phyloP scores from a whole-genome alignment of 345 rosid species.

The Salix arbutifolia region DNA sequence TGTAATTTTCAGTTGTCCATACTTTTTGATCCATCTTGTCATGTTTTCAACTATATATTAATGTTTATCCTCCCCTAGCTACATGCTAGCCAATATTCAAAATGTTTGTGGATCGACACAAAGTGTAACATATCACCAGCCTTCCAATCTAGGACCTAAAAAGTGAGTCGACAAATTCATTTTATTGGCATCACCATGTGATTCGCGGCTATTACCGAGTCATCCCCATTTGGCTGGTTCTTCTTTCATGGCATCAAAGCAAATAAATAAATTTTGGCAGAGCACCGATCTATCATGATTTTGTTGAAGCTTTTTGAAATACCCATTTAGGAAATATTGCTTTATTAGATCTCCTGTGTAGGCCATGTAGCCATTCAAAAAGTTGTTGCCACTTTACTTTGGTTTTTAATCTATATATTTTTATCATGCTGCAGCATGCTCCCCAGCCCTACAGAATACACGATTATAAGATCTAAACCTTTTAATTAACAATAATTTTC shows the following conservation, averaged over 20 bases:
- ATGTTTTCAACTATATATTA: constrained; percentile 18
- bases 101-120: constrained; percentile 30
- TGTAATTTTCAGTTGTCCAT: neutral
- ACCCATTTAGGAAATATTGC: constrained; percentile 45
- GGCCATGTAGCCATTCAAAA: constrained; percentile 30
- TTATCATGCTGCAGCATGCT: constrained; percentile 8
- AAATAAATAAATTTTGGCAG: neutral
- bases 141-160: constrained; percentile 35
- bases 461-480: constrained; percentile 33
- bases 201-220: constrained; percentile 30
- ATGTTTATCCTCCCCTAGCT: constrained; percentile 33
- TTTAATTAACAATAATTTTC: constrained; percentile 25
- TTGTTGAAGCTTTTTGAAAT: constrained; percentile 3
- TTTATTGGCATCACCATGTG: constrained; percentile 40
- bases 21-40: constrained; percentile 39
- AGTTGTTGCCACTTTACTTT: constrained; percentile 19
- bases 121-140: constrained; percentile 22
- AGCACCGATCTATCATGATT: constrained; percentile 18
- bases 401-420: neutral
- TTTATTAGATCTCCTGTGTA: constrained; percentile 10
- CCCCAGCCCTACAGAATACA: constrained; percentile 20
- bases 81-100: constrained; percentile 37
- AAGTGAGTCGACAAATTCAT: constrained; percentile 63
- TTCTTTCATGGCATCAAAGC: neutral
- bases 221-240: constrained; percentile 27